Evolutionary conservation across 2,329 filamentous ascomycete genomes (phyloP), one percentile per base, ranked within the genome.

Genomic region (Fusarium coffeatum): DNA sequence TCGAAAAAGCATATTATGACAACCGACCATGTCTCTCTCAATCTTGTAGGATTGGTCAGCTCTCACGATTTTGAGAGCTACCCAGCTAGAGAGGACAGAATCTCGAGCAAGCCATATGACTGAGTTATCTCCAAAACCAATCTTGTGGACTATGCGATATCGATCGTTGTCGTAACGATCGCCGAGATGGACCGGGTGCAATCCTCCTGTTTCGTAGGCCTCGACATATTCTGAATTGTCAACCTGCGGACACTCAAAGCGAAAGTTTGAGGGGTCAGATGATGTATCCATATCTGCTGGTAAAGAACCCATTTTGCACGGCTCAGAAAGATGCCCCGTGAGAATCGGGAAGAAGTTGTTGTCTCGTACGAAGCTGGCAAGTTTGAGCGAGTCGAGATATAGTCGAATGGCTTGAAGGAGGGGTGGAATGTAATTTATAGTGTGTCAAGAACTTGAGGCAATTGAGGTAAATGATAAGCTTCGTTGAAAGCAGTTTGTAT

Each of bases 51-150:
- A 27, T 25, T 40, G 6, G 0, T 25, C 30, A 2, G 28, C 16
- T 9, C 8, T 6, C 7, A 40, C 6, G 18, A 45, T 59, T 13
- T 11, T 56, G 3, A 56, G 41, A 28, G 30, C 50, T 6, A 56
- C 30, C 56, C 50, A 59, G 4, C 5, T n/a, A 2, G 11, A 50
- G 20, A 3, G 23, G 10, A 6, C 18, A 20, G 30, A 23, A 16
- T 41, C 46, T n/a, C 32, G 46, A 4, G 30, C 54, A 4, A 57
- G 30, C 25, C 54, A 57, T 25, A 57, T 41, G n/a, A 8, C 27
- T n/a, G 54, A 57, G 1, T 22, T 41, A 10, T 57, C n/a, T 18
- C 54, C 46, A 40, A 16, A 30, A 2, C 23, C n/a, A 23, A 57
- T 23, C 30, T 57, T 57, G 12, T 41, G 46, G 3, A 57, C n/a